Conservation (phyloP, 2,329 filamentous ascomycete species). For the Colletotrichum orbiculare region DNA sequence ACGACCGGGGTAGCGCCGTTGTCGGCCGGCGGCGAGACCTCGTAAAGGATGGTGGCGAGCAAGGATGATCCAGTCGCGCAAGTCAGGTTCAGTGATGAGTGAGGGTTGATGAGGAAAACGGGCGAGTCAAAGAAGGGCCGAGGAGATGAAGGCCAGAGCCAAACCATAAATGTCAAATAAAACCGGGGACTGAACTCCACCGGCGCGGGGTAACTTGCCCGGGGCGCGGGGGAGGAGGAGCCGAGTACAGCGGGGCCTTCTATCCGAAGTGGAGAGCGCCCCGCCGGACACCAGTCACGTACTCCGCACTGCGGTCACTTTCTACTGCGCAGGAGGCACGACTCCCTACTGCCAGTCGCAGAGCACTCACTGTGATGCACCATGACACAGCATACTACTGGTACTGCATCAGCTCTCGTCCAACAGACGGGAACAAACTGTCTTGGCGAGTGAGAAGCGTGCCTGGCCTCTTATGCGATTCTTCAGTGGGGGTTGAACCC, state of each 20-base stretch:
- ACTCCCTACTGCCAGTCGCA: too few relatives aligned
- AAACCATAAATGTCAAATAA: slow-evolving; percentile 8
- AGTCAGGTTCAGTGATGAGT: slow-evolving; percentile 5
- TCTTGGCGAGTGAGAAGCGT: not conserved
- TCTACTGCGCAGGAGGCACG: not conserved
- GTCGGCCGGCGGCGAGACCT: not conserved
- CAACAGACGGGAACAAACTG: not conserved
- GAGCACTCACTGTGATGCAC: too few relatives aligned
- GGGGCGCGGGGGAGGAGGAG: slow-evolving; percentile 34
- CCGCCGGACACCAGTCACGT: not conserved
- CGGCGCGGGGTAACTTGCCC: slow-evolving; percentile 32
- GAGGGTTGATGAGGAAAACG: not conserved
- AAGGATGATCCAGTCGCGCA: slow-evolving; percentile 13
- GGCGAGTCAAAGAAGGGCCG: not conserved
- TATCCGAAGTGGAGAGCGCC: slow-evolving; percentile 2
- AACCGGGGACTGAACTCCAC: slow-evolving; percentile 31
- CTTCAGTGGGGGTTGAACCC: not conserved
- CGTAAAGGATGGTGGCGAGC: not conserved
- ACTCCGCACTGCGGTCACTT: not conserved
- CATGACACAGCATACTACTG: too few relatives aligned
- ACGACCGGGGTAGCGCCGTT: not conserved
- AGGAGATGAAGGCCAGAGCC: not conserved
- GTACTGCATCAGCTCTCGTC: too few relatives aligned
- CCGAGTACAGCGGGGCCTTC: slow-evolving; percentile 23
- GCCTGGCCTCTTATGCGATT: not conserved